Evolutionary conservation across 345 rosid species (phyloP), one percentile per base, ranked within the genome.

Genomic region (Citrus hindsii): DNA sequence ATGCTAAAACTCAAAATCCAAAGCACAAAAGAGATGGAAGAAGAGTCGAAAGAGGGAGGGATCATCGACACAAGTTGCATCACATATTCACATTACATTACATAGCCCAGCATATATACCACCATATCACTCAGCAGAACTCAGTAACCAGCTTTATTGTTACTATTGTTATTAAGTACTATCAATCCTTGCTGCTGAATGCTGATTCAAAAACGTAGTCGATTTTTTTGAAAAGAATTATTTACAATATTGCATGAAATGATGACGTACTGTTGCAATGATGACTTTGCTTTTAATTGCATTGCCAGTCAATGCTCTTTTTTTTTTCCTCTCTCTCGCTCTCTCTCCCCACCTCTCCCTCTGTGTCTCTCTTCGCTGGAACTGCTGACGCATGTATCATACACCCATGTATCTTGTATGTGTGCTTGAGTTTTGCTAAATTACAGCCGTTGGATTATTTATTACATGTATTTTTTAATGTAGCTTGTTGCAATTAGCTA

Each of bases 241-340:
- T 53, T 42, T 14, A 67, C 42, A 40, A 74, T 24, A 71, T 79
- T 87, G 88, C 89, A 88, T 82, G 88, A 70, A 85, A 88, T 88
- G 84, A 88, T 88, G 88, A 82, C 89, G 89, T 85, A 81, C 88
- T 79, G 83, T 85, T 65, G 88, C 83, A 83, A 88, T 88, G 88
- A 88, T 86, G 32, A 13, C 78, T 37, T 73, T 22, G 24, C 67
- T 69, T 79, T 84, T 86, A 78, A 88, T 60, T 71, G 76, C 86
- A n/a, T 35, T 30, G 72, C 69, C 85, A 67, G 77, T 27, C 79
- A 30, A 53, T 53, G 22, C 58, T 71, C 14, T 56, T 42, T 42
- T 42, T 46, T 30, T 4, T 3, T 1, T 3, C 1, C 16, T 12
- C 16, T 3, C 48, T 12, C 48, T 42, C 71, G 60, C 68, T 80